A percentile compares a stretch with the other conserved stretches of the same genome.
phyloP scores from a whole-genome alignment of 83 land plant species.

The Picea abies region DNA sequence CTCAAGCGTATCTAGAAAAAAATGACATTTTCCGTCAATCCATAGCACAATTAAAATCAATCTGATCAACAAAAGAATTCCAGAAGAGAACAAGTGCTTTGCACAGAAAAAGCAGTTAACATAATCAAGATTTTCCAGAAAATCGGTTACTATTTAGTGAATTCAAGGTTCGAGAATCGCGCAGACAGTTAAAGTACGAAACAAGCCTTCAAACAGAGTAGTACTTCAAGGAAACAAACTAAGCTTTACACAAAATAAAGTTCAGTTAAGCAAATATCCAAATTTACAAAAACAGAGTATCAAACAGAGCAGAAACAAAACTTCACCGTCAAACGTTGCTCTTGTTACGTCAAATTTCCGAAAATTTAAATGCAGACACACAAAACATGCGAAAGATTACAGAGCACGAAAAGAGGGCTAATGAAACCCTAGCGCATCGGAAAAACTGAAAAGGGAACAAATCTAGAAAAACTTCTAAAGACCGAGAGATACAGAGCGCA shows the following conservation, averaged over 20 bases:
- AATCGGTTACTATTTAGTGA: background rate
- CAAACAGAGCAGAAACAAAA: background rate
- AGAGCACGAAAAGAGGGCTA: constrained; percentile 2
- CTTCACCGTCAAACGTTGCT: background rate
- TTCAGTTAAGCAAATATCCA: background rate
- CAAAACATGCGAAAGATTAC: background rate
- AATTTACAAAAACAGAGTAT: background rate
- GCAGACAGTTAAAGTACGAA: background rate
- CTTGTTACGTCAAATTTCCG: background rate
- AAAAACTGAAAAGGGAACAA: background rate
- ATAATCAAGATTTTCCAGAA: background rate
- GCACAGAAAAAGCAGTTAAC: background rate
- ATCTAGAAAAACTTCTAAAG: background rate
- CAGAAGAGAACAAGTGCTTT: background rate
- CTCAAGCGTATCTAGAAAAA: too few species aligned
- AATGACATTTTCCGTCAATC: background rate
- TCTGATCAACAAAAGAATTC: background rate
- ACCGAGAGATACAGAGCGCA: background rate
- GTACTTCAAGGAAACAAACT: background rate
- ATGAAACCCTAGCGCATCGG: constrained; percentile 8
- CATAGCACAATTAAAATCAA: background rate
- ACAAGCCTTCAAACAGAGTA: background rate
- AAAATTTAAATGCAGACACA: background rate
- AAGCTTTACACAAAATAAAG: background rate
- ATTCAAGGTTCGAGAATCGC: background rate